These are phyloP conservation scores for Citrus cavaleriei DNA, from an alignment of 345 rosid genomes.

Conservation along the genomic window DNA sequence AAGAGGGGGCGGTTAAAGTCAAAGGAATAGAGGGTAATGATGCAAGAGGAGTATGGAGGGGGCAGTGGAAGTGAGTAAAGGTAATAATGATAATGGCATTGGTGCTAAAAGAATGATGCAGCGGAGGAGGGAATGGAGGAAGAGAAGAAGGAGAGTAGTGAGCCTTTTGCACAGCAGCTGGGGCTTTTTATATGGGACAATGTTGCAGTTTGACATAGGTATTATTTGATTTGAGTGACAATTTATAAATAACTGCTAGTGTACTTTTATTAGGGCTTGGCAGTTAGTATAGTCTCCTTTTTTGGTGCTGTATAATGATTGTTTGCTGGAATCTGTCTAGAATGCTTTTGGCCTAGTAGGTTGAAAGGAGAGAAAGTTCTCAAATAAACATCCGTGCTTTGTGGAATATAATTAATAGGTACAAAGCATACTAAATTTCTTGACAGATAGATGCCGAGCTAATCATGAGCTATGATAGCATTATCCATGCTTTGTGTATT, in stretches of 20 bases:
- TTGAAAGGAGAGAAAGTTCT: not conserved
- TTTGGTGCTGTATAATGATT: not conserved
- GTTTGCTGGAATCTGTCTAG: not conserved
- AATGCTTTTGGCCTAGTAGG: not conserved
- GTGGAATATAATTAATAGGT: not conserved
- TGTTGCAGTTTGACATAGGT: slow-evolving; percentile 50
- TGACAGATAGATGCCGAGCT: not conserved
- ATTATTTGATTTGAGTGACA: not conserved
- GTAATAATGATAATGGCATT: not conserved
- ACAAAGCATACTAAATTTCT: not conserved
- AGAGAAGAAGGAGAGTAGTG: slow-evolving; percentile 61
- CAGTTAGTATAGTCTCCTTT: not conserved
- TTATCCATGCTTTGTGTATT: not conserved
- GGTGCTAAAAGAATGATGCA: slow-evolving; percentile 19
- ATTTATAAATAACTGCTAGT: too few species aligned
- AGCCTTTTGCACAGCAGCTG: slow-evolving; percentile 89
- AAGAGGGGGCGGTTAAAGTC: slow-evolving; percentile 14
- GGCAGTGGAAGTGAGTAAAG: slow-evolving; percentile 12
- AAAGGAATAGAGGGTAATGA: slow-evolving; percentile 22
- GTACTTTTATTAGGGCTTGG: not conserved
- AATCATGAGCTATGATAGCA: not conserved
- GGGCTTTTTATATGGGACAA: slow-evolving; percentile 90
- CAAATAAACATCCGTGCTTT: not conserved
- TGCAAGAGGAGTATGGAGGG: slow-evolving; percentile 29
- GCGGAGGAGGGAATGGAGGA: slow-evolving; percentile 32